phyloP scores from a whole-genome alignment of 345 rosid genomes.

The Brassica nigra region DNA sequence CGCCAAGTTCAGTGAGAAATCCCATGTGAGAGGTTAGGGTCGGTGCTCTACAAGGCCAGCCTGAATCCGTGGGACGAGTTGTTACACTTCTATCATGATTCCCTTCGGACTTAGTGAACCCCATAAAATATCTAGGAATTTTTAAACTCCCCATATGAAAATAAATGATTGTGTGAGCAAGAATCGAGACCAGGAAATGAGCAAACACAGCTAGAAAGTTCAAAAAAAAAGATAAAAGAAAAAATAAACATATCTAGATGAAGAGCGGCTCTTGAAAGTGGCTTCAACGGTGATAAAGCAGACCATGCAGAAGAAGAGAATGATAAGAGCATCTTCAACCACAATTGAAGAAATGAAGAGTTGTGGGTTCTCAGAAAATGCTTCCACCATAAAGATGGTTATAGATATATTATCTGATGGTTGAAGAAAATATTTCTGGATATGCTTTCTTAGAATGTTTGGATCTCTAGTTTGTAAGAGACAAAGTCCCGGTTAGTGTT shows the following conservation, averaged over 20 bases:
- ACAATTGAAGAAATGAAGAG: no score
- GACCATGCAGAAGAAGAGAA: background rate
- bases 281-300: conserved; percentile 2
- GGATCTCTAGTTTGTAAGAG: no score
- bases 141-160: background rate
- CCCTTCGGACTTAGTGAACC: background rate
- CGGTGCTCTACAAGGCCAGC: no score
- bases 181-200: background rate
- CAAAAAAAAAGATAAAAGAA: background rate
- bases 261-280: background rate
- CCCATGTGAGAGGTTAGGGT: no score
- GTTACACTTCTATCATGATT: background rate
- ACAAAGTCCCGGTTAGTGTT: no score
- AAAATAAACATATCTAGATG: background rate
- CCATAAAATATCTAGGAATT: background rate
- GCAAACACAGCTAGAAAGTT: background rate
- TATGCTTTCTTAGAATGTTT: no score
- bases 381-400: no score
- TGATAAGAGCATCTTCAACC: background rate
- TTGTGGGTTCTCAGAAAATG: no score
- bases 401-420: no score
- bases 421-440: no score
- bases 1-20: no score
- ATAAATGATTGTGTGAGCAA: background rate
- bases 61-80: no score